Evolutionary conservation across 306 rosid species (phyloP).

Genomic region (Senna tora): DNA sequence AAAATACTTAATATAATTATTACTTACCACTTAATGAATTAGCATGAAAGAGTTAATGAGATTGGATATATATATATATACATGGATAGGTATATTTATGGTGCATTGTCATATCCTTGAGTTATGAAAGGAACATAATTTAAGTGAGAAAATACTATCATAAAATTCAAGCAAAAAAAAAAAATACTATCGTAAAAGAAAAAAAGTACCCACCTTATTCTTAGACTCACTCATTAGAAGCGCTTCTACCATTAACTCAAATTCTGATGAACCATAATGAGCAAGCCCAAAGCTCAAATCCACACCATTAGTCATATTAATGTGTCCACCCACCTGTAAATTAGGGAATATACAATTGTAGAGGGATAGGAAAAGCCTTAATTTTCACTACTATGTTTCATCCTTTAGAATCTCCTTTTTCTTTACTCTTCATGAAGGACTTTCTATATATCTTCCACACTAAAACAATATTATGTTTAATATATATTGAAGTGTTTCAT

Average conservation of each 20-base stretch:
- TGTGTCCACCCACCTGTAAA: constrained; percentile 85
- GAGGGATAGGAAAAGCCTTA: not conserved
- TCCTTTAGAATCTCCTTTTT: not conserved
- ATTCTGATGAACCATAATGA: constrained; percentile 84
- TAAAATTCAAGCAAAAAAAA: too few species aligned
- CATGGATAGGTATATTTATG: too few species aligned
- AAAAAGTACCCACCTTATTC: constrained; percentile 65
- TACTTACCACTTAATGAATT: too few species aligned
- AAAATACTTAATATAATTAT: too few species aligned
- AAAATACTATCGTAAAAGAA: not conserved
- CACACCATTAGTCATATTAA: constrained; percentile 70
- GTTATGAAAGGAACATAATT: constrained; percentile 13
- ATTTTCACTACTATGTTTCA: not conserved
- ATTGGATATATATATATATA: too few species aligned
- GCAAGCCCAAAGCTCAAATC: constrained; percentile 92
- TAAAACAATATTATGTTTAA: too few species aligned
- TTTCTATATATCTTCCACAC: too few species aligned
- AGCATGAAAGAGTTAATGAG: too few species aligned
- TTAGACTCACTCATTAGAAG: constrained; percentile 95
- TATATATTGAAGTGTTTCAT: too few species aligned
- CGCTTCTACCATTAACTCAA: constrained; percentile 98
- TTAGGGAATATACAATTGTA: not conserved
- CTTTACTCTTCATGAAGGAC: constrained; percentile 18
- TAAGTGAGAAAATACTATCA: constrained; percentile 17
- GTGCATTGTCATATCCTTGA: too few species aligned